A percentile compares a stretch with the other conserved stretches of the same genome.
phyloP scores from a whole-genome alignment of 805 yeast species.

The Ogataea siamensis region DNA sequence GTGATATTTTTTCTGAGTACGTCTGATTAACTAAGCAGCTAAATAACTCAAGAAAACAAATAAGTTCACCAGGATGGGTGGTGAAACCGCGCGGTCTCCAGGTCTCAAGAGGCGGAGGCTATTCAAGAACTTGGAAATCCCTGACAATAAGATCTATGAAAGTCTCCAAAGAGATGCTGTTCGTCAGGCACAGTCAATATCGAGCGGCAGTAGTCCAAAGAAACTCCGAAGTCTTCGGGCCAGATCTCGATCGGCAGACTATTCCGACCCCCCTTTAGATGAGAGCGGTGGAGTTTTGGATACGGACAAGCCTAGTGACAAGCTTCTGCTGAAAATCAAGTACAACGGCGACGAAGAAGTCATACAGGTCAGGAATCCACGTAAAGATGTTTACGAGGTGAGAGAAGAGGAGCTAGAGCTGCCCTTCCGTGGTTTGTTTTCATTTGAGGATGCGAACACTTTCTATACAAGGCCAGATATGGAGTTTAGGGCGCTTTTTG shows the following conservation, averaged over 20 bases:
- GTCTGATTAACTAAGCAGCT: too few relatives aligned
- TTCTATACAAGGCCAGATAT: conserved; percentile 57
- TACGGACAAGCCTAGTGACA: background rate
- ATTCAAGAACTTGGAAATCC: conserved; percentile 35
- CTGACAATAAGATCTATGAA: conserved; percentile 39
- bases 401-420: conserved; percentile 47
- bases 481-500: conserved; percentile 36
- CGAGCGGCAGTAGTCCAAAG: background rate
- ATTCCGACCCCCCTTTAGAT: conserved; percentile 4
- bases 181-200: conserved; percentile 18
- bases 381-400: conserved; percentile 21
- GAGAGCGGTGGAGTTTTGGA: background rate
- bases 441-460: conserved; percentile 58
- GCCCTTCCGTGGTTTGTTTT: conserved; percentile 67
- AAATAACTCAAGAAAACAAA: too few relatives aligned
- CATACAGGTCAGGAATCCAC: conserved; percentile 7
- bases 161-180: conserved; percentile 34
- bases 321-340: conserved; percentile 11
- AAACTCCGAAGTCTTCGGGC: conserved; percentile 18
- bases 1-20: too few relatives aligned
- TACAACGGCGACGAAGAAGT: conserved; percentile 6
- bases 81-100: background rate
- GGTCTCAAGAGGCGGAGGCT: conserved; percentile 16
- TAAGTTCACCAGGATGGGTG: too few relatives aligned
- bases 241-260: conserved; percentile 17